Conservation (phyloP, 2,329 filamentous ascomycete species). For the Lachnellula cervina region DNA sequence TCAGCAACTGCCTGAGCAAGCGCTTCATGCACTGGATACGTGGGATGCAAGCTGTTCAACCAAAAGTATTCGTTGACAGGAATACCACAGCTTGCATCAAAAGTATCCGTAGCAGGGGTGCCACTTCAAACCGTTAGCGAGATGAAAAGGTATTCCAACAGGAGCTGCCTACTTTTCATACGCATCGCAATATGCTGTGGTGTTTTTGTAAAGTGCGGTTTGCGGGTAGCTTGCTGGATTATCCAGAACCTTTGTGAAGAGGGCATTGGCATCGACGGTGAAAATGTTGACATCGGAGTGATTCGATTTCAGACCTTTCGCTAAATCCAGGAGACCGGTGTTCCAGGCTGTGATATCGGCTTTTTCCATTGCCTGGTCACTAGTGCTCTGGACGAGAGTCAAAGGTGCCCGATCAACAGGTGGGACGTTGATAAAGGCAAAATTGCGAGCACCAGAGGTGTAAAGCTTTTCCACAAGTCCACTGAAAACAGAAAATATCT, state of each 20-base stretch:
- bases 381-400: constrained; percentile 37
- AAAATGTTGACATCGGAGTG: constrained; percentile 44
- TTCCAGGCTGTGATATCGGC: constrained; percentile 50
- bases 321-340: constrained; percentile 37
- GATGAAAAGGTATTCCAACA: not conserved
- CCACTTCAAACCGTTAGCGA: constrained; percentile 34
- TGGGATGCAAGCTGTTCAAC: constrained; percentile 61
- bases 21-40: constrained; percentile 56
- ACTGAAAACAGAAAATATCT: constrained; percentile 42
- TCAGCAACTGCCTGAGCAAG: constrained; percentile 47
- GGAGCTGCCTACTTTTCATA: constrained; percentile 48
- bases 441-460: constrained; percentile 49
- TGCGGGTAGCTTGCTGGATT: constrained; percentile 44
- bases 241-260: constrained; percentile 50
- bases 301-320: constrained; percentile 29
- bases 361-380: constrained; percentile 33
- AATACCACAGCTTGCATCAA: constrained; percentile 43
- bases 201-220: constrained; percentile 50
- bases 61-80: constrained; percentile 60
- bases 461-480: constrained; percentile 44
- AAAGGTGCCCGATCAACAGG: constrained; percentile 51
- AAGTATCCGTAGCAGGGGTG: constrained; percentile 39
- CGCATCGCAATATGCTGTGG: constrained; percentile 47
- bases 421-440: constrained; percentile 55
- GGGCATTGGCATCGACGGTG: constrained; percentile 46